Conservation (phyloP, 805 yeast genomes). For the Wickerhamiella hasegawae region DNA sequence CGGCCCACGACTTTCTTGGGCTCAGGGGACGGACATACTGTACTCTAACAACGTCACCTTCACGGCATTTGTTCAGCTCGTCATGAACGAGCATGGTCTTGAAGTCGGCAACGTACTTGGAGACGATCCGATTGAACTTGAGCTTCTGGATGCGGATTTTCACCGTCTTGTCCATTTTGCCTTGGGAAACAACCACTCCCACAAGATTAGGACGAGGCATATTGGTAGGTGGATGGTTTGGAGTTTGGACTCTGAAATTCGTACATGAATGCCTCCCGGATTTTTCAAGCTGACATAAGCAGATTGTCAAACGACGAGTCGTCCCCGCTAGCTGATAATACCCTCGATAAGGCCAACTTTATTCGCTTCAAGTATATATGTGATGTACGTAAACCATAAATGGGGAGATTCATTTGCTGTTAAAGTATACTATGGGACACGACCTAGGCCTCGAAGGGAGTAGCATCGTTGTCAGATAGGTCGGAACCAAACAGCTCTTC, state of each 20-base stretch:
- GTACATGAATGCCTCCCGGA: too few relatives aligned
- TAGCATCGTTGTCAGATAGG: slow-evolving; percentile 15
- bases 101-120: slow-evolving; percentile 49
- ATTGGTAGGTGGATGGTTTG: too few relatives aligned
- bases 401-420: too few relatives aligned
- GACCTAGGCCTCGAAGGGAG: not conserved
- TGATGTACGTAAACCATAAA: too few relatives aligned
- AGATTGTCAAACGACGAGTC: too few relatives aligned
- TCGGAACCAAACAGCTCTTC: slow-evolving; percentile 14
- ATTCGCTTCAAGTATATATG: too few relatives aligned
- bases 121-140: slow-evolving; percentile 40
- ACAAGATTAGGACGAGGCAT: slow-evolving; percentile 40
- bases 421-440: too few relatives aligned
- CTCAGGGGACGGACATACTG: slow-evolving; percentile 72
- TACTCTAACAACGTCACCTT: slow-evolving; percentile 89
- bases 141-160: slow-evolving; percentile 77
- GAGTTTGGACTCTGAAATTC: too few relatives aligned
- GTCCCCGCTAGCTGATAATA: too few relatives aligned
- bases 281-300: too few relatives aligned
- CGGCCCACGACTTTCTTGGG: slow-evolving; percentile 68
- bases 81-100: slow-evolving; percentile 86
- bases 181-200: slow-evolving; percentile 90
- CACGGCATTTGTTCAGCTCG: slow-evolving; percentile 78
- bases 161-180: slow-evolving; percentile 89
- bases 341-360: too few relatives aligned